Conservation (phyloP, 768 basidiomycete genomes). For the Serendipita sp. region DNA sequence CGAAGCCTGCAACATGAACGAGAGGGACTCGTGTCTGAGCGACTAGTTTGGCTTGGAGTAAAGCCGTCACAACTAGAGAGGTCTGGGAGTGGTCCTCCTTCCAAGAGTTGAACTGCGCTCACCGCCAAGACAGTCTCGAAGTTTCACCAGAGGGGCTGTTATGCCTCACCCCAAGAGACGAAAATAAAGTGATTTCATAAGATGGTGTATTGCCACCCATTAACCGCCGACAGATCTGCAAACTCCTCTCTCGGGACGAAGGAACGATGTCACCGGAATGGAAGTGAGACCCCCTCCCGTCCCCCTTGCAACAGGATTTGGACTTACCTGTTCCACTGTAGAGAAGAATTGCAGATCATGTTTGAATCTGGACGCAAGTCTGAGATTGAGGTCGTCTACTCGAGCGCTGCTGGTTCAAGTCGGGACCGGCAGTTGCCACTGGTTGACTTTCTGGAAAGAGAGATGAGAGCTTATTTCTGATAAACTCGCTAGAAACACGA, state of each 20-base stretch:
- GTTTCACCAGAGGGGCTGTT: conserved; percentile 34
- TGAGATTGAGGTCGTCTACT: conserved; percentile 51
- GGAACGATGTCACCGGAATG: conserved; percentile 38
- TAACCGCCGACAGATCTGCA: not conserved
- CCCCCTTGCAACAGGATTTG: not conserved
- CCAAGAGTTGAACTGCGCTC: not conserved
- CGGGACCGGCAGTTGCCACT: not conserved
- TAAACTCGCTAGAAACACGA: not conserved
- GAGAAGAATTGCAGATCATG: conserved; percentile 69
- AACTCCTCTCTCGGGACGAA: conserved; percentile 22
- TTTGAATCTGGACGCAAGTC: conserved; percentile 74
- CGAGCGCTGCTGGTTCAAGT: not conserved
- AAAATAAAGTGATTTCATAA: conserved; percentile 42
- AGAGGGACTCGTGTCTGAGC: conserved; percentile 43
- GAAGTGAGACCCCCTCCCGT: conserved; percentile 32
- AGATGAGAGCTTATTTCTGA: not conserved
- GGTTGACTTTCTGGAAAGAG: not conserved
- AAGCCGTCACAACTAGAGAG: conserved; percentile 45
- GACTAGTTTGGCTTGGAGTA: conserved; percentile 71
- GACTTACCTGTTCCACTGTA: conserved; percentile 16
- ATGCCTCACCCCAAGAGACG: conserved; percentile 52
- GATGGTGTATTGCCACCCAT: not conserved
- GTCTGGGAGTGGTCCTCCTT: conserved; percentile 25
- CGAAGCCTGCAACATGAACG: conserved; percentile 52
- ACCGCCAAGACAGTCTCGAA: not conserved